Conservation (phyloP, 2,329 filamentous ascomycete genomes). For the Trichophyton benhamiae region DNA sequence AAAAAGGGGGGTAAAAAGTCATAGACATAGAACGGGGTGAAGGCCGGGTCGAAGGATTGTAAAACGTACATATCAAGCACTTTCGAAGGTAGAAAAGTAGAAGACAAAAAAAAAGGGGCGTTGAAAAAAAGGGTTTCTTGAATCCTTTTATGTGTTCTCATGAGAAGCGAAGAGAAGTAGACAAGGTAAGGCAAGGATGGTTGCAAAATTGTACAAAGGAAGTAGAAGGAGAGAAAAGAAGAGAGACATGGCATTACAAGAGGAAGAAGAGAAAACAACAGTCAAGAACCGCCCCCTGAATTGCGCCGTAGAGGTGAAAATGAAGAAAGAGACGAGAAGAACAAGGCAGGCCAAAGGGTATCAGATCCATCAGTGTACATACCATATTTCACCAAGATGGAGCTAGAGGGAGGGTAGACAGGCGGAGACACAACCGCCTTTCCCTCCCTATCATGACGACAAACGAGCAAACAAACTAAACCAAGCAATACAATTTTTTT, state of each 20-base stretch:
- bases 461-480: not conserved
- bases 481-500: not conserved
- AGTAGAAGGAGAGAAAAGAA: not conserved
- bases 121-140: not conserved
- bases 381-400: not conserved
- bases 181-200: not conserved
- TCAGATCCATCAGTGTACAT: slow-evolving; percentile 1
- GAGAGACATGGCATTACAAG: not conserved
- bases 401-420: not conserved
- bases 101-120: too few relatives aligned
- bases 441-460: not conserved
- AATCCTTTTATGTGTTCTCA: not conserved
- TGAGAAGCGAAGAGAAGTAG: not conserved
- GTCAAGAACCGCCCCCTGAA: not conserved
- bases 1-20: not conserved
- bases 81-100: not conserved
- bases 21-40: not conserved
- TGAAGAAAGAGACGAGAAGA: not conserved
- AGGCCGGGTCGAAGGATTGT: not conserved
- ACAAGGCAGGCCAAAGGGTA: slow-evolving; percentile 2
- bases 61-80: not conserved
- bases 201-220: not conserved
- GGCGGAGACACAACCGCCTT: not conserved
- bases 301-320: not conserved
- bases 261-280: not conserved